Evolutionary conservation across 2,329 filamentous ascomycete species (phyloP).

Genomic region (Coleophoma crateriformis): DNA sequence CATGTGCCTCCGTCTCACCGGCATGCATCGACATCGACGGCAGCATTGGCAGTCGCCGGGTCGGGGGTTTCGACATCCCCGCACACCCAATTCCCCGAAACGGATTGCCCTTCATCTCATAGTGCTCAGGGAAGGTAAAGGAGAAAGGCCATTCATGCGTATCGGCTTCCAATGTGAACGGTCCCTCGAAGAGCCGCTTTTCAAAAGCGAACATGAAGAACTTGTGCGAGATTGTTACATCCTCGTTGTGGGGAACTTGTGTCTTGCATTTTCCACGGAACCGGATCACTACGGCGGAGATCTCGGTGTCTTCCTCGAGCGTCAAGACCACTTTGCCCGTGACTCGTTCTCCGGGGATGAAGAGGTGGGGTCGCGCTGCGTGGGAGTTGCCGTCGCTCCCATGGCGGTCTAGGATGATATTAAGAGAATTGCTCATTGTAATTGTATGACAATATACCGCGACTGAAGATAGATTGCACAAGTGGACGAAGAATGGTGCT

Average conservation of each 20-base stretch:
- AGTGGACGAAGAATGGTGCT: too few relatives aligned
- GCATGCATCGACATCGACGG: not conserved
- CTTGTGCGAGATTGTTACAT: not conserved
- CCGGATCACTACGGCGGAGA: slow-evolving; percentile 1
- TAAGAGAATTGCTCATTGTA: too few relatives aligned
- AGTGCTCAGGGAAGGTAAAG: slow-evolving; percentile 2
- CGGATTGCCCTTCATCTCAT: not conserved
- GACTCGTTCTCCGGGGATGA: slow-evolving; percentile 1
- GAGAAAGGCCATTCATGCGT: slow-evolving; percentile 5
- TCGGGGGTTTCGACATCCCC: not conserved
- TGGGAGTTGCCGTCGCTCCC: too few relatives aligned
- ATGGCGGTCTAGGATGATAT: too few relatives aligned
- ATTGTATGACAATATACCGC: too few relatives aligned
- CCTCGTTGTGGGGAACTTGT: not conserved
- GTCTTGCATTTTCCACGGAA: slow-evolving; percentile 3
- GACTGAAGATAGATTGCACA: too few relatives aligned
- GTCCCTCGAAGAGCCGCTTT: slow-evolving; percentile 1
- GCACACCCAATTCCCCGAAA: not conserved
- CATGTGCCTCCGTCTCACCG: not conserved
- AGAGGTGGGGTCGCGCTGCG: not conserved
- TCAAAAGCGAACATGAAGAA: not conserved
- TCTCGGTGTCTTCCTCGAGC: slow-evolving; percentile 1
- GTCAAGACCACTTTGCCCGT: slow-evolving; percentile 2
- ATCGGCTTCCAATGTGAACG: slow-evolving; percentile 3
- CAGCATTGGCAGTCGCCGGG: not conserved